These are phyloP conservation scores for Penicillium ucsense DNA, from an alignment of 495 filamentous ascomycete genomes.

Conservation along the genomic window DNA sequence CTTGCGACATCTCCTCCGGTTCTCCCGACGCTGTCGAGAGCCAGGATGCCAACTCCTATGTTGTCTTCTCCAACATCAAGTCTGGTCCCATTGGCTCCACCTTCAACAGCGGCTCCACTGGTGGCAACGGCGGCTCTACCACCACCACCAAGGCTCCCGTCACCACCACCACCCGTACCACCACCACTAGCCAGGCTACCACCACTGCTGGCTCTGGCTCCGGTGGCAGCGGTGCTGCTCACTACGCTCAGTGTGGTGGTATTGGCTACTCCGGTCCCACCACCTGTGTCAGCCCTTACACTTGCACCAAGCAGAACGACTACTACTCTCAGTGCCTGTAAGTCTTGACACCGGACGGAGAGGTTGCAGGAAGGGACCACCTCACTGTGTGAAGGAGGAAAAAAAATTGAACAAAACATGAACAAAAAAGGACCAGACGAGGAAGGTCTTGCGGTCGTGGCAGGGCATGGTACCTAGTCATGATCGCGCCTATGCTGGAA, in stretches of 20 bases:
- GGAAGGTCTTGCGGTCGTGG: no score
- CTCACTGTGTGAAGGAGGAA: no score
- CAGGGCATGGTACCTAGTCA: no score
- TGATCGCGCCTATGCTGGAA: no score
- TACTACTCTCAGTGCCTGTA: constrained; percentile 41
- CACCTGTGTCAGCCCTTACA: constrained; percentile 30
- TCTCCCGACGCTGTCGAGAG: constrained; percentile 52
- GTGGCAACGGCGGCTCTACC: constrained; percentile 6
- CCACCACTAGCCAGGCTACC: constrained; percentile 11
- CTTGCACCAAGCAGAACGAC: constrained; percentile 27
- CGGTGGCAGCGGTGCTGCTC: constrained; percentile 17
- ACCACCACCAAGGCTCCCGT: constrained; percentile 1
- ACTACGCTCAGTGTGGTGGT: constrained; percentile 43
- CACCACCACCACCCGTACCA: constrained; percentile 1
- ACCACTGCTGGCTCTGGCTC: constrained; percentile 19
- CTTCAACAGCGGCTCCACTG: constrained; percentile 20
- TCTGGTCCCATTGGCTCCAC: constrained; percentile 59
- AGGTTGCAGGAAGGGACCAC: no score
- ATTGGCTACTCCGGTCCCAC: constrained; percentile 38
- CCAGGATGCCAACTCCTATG: constrained; percentile 41
- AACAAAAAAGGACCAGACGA: no score
- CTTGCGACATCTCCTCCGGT: constrained; percentile 54
- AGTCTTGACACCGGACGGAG: background rate
- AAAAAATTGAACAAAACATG: no score
- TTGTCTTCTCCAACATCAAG: constrained; percentile 61